phyloP scores from a whole-genome alignment of 352 stramenopile species.

The Phytophthora kernoviae region DNA sequence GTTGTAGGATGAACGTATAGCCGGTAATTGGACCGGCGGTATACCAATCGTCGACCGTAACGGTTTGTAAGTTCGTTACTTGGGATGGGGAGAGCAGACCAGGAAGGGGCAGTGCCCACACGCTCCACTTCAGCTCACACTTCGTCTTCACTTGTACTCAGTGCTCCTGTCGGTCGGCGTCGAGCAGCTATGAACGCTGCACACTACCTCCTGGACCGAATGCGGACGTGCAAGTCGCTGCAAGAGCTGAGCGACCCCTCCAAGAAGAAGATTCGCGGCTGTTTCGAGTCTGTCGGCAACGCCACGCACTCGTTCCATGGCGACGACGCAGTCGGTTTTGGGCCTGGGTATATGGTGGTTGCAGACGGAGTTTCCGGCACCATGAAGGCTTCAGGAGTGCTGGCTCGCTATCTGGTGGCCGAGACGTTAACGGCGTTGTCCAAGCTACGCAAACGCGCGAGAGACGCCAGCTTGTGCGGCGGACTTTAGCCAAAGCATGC shows the following conservation, averaged over 20 bases:
- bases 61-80: slow-evolving; percentile 27
- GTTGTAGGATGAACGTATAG: too few species aligned
- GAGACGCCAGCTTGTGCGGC: slow-evolving; percentile 56
- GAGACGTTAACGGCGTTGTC: slow-evolving; percentile 74
- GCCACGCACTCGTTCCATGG: slow-evolving; percentile 83
- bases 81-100: slow-evolving; percentile 35
- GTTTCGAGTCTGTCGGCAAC: slow-evolving; percentile 80
- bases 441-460: slow-evolving; percentile 70
- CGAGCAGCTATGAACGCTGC: slow-evolving; percentile 56
- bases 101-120: slow-evolving; percentile 25
- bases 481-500: slow-evolving; percentile 73
- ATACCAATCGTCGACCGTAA: not conserved
- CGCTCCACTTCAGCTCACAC: slow-evolving; percentile 8
- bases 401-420: slow-evolving; percentile 76
- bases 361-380: slow-evolving; percentile 87
- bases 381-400: slow-evolving; percentile 82
- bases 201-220: slow-evolving; percentile 74
- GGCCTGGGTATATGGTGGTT: slow-evolving; percentile 85
- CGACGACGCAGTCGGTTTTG: slow-evolving; percentile 87
- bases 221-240: slow-evolving; percentile 72
- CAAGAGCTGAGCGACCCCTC: slow-evolving; percentile 36
- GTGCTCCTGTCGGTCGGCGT: not conserved
- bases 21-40: not conserved
- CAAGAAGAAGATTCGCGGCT: slow-evolving; percentile 33
- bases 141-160: slow-evolving; percentile 16